Evolutionary conservation across 2,329 filamentous ascomycete genomes (phyloP).

Genomic region (Davidsoniella eucalypti): DNA sequence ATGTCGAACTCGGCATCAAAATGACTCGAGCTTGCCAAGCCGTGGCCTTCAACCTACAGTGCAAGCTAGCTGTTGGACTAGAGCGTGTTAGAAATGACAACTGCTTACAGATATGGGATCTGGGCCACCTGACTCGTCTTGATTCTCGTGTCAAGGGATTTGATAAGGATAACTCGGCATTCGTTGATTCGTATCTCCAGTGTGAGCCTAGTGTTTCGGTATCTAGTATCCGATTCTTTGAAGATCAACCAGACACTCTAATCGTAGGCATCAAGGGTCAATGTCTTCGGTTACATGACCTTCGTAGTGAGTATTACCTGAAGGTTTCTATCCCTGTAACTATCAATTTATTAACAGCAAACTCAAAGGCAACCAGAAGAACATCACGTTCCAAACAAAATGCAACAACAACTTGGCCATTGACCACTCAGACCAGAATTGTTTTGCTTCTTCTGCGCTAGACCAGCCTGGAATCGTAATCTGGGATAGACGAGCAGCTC

Average conservation of each 20-base stretch:
- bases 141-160: constrained; percentile 33
- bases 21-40: constrained; percentile 66
- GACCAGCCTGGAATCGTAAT: constrained; percentile 60
- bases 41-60: constrained; percentile 59
- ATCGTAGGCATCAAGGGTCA: constrained; percentile 62
- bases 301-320: constrained; percentile 41
- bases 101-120: constrained; percentile 70
- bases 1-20: constrained; percentile 52
- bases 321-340: background rate
- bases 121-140: constrained; percentile 42
- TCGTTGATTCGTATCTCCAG: constrained; percentile 38
- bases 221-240: constrained; percentile 68
- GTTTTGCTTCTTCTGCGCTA: constrained; percentile 65
- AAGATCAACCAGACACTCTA: constrained; percentile 57
- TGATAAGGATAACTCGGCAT: constrained; percentile 19
- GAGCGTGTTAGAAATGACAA: constrained; percentile 70
- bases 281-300: constrained; percentile 60
- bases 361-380: constrained; percentile 22
- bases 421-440: constrained; percentile 65
- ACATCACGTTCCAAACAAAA: constrained; percentile 43
- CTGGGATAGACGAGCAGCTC: constrained; percentile 57
- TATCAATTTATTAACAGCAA: background rate
- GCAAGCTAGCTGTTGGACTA: constrained; percentile 59
- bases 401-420: constrained; percentile 60
- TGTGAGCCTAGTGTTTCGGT: constrained; percentile 56